Base-by-base conservation (phyloP, 805 yeast species). In the Kluyveromyces wickerhamii region DNA sequence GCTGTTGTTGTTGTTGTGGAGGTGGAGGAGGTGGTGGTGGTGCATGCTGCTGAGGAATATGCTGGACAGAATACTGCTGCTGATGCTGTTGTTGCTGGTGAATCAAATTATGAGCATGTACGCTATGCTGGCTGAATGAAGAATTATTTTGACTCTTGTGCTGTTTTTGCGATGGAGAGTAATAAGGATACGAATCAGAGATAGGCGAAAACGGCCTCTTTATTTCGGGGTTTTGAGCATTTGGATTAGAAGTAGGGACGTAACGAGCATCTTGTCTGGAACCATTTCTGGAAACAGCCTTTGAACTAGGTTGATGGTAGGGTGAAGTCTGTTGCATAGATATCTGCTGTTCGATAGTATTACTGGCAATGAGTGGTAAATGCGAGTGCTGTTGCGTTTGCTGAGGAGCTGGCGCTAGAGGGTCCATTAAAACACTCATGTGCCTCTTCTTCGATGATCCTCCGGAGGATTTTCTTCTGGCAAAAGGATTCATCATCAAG, bases 381-480 rank as follows among this genome's bases (percentile, higher is more conserved):
- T 15, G 18, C n/a, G 9, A 5, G 14, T 30, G 33, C 3, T n/a
- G 17, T 7, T 30, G 33, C 7, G 6, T 7, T 13, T 26, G 29
- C 11, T 21, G 28, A 2, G 51, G 48, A 5, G 45, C 48, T 20
- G 51, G 45, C 4, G 48, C 44, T 11, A 49, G 35, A 2, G 54
- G 54, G 27, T 49, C 54, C 49, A 49, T 45, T 3, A 47, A 35
- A 7, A 47, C 46, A 28, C 52, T 50, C 48, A 44, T 48, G 23
- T 48, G 49, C 24, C 54, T 48, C 29, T 45, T 48, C 12, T 35
- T 41, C 8, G 41, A 36, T 3, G 45, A 35, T 9, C 43, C 40
- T 20, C 26, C 21, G 27, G 41, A 31, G 16, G 32, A 31, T 15
- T 21, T 39, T 32, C 29, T 40, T 15, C 38, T 31, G 24, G 40